These are phyloP conservation scores for Huntiella decipiens DNA, from an alignment of 2,329 filamentous ascomycete genomes.

Conservation along the genomic window DNA sequence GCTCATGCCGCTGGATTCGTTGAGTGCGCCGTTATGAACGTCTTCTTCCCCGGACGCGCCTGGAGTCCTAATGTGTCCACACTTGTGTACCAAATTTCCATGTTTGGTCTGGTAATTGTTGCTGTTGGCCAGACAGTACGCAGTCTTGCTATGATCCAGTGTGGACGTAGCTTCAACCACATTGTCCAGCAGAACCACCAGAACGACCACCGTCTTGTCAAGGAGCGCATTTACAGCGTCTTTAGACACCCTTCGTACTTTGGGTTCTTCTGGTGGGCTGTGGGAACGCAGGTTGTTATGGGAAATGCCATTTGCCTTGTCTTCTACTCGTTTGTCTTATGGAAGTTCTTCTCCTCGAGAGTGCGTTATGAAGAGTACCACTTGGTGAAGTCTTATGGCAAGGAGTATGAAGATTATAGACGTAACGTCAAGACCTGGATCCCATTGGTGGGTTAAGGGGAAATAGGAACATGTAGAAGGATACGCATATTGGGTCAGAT, in stretches of 20 bases:
- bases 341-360: constrained; percentile 62
- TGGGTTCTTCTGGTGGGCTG: constrained; percentile 94
- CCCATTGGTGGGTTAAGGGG: constrained; percentile 35
- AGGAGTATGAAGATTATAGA: constrained; percentile 60
- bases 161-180: constrained; percentile 83
- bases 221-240: constrained; percentile 54
- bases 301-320: constrained; percentile 67
- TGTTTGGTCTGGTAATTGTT: constrained; percentile 41
- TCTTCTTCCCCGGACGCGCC: constrained; percentile 32
- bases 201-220: constrained; percentile 60
- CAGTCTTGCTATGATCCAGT: constrained; percentile 72
- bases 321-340: constrained; percentile 57
- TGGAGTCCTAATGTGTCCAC: constrained; percentile 25
- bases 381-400: constrained; percentile 64
- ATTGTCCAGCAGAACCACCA: constrained; percentile 55
- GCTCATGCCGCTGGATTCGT: constrained; percentile 58
- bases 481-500: not conserved
- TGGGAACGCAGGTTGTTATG: constrained; percentile 83
- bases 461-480: constrained; percentile 12
- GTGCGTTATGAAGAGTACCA: constrained; percentile 63
- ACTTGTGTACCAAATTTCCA: not conserved
- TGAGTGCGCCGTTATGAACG: constrained; percentile 48
- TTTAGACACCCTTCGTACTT: constrained; percentile 87
- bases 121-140: constrained; percentile 54
- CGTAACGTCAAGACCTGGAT: constrained; percentile 57